These are phyloP conservation scores for Aspergillus glaucus DNA, from an alignment of 2,329 filamentous ascomycete species.

Conservation along the genomic window DNA sequence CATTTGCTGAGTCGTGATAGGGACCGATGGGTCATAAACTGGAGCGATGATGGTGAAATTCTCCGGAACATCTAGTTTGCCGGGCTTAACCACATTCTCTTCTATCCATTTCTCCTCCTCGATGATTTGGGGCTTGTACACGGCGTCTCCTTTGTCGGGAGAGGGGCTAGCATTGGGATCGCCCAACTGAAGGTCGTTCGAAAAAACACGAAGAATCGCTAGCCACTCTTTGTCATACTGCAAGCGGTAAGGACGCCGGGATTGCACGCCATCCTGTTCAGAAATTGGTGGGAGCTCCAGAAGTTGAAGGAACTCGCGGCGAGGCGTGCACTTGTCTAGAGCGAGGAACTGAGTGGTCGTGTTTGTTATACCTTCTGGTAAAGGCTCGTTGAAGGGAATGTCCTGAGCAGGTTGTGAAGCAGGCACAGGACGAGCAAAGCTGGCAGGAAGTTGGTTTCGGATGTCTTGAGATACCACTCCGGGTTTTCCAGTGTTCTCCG, in stretches of 20 bases:
- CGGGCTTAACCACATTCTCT: conserved; percentile 59
- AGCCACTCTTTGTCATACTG: conserved; percentile 94
- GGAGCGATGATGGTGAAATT: conserved; percentile 76
- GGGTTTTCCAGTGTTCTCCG: conserved; percentile 3
- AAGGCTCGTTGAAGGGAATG: conserved; percentile 52
- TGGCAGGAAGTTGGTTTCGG: conserved; percentile 67
- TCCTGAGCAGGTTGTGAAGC: conserved; percentile 19
- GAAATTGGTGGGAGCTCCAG: conserved; percentile 54
- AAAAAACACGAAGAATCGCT: conserved; percentile 80
- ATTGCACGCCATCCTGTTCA: conserved; percentile 12
- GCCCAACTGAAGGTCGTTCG: conserved; percentile 58
- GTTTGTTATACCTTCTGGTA: conserved; percentile 70
- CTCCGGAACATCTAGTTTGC: conserved; percentile 62
- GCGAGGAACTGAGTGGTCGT: conserved; percentile 76
- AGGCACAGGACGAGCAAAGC: conserved; percentile 52
- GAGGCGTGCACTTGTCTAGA: conserved; percentile 81
- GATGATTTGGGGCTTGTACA: conserved; percentile 63
- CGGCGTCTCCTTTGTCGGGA: conserved; percentile 59
- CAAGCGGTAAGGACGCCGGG: conserved; percentile 51
- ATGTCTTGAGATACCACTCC: conserved; percentile 55
- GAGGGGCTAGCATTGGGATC: conserved; percentile 50
- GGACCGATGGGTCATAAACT: conserved; percentile 53
- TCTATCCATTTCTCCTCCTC: conserved; percentile 73
- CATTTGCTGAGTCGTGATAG: conserved; percentile 55
- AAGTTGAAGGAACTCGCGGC: conserved; percentile 76